Evolutionary conservation across 2,329 filamentous ascomycete genomes (phyloP).

Genomic region (Neoascochyta sp.): DNA sequence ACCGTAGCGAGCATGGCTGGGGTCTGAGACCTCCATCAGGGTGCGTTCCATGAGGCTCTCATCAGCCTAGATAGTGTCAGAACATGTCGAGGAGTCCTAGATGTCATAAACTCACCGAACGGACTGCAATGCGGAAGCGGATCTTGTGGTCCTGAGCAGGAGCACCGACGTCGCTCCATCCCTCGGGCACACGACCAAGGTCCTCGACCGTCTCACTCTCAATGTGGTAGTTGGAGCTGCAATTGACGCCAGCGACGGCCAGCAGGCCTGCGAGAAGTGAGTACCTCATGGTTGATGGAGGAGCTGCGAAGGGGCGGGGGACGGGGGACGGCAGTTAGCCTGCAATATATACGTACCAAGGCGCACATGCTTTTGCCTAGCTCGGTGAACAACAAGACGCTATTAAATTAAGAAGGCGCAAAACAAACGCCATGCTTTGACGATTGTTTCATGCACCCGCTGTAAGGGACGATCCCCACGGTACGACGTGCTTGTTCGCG

Average conservation of each 20-base stretch:
- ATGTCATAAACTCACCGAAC: conserved; percentile 33
- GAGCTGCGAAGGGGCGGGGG: conserved; percentile 1
- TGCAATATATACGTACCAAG: conserved; percentile 6
- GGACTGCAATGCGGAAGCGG: conserved; percentile 40
- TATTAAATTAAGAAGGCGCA: conserved; percentile 12
- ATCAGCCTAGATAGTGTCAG: conserved; percentile 45
- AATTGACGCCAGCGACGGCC: conserved; percentile 28
- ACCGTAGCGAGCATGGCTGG: conserved; percentile 57
- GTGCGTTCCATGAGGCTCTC: conserved; percentile 54
- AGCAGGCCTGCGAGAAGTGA: conserved; percentile 31
- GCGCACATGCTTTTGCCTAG: too few relatives aligned
- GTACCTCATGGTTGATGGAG: conserved; percentile 29
- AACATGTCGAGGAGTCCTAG: too few relatives aligned
- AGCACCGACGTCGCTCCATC: conserved; percentile 35
- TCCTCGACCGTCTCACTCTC: conserved; percentile 27
- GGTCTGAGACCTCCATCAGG: conserved; percentile 60
- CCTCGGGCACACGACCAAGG: conserved; percentile 31
- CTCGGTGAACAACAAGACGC: too few relatives aligned
- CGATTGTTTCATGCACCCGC: conserved; percentile 10
- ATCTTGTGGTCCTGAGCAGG: conserved; percentile 31
- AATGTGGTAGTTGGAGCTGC: conserved; percentile 24
- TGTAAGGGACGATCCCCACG: conserved; percentile 9
- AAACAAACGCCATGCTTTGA: conserved; percentile 4
- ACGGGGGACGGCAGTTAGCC: background rate
- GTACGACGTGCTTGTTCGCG: conserved; percentile 7